A percentile compares a stretch with the other conserved stretches of the same genome.
Conservation (phyloP, 352 stramenopile genomes). For the Globisporangium nunn region DNA sequence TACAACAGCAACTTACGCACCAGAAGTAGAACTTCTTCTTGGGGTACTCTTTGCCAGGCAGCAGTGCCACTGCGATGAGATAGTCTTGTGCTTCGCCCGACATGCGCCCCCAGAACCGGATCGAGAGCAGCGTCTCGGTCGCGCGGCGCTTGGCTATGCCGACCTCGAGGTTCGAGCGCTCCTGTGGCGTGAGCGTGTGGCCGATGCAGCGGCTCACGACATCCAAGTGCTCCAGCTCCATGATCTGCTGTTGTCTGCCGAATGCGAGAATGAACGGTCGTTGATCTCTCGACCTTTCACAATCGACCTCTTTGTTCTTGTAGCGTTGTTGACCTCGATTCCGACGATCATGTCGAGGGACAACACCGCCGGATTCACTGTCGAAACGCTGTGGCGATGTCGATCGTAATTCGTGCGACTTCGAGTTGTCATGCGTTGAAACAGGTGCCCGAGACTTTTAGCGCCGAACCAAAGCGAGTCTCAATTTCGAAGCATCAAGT, state of each 20-base stretch:
- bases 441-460: no score
- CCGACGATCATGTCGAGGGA: no score
- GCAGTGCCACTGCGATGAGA: constrained; percentile 48
- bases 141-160: constrained; percentile 60
- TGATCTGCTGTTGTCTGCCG: constrained; percentile 8
- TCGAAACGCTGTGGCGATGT: no score
- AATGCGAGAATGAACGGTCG: neutral
- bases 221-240: constrained; percentile 76
- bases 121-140: constrained; percentile 49
- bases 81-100: constrained; percentile 62
- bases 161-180: constrained; percentile 72
- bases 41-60: constrained; percentile 54
- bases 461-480: no score
- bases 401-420: no score
- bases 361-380: no score
- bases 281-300: no score
- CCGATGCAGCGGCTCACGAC: constrained; percentile 62
- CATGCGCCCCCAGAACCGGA: constrained; percentile 73
- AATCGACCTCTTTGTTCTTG: no score
- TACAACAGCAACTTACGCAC: constrained; percentile 13
- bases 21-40: constrained; percentile 87
- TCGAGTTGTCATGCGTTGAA: no score
- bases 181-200: constrained; percentile 60
- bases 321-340: no score
- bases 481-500: no score